Evolutionary conservation across 345 rosid genomes (phyloP).

Genomic region (Sonneratia alba): DNA sequence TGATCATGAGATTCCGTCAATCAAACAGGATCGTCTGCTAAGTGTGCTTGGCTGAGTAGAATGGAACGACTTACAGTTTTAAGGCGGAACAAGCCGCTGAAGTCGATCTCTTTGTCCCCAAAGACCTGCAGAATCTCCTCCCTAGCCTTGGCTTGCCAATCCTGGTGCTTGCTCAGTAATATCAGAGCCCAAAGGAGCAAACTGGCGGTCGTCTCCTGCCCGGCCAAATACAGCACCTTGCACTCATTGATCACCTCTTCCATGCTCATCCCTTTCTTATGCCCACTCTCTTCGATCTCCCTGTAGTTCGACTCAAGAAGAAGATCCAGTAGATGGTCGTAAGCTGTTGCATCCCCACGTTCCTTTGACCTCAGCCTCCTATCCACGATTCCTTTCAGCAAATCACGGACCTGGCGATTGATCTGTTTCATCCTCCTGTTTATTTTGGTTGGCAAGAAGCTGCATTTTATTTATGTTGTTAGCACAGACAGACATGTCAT

Average conservation of each 20-base stretch:
- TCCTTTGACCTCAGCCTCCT: slow-evolving; percentile 14
- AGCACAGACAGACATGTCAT: not conserved
- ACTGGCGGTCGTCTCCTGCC: slow-evolving; percentile 24
- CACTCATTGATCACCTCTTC: slow-evolving; percentile 25
- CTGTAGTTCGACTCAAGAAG: slow-evolving; percentile 20
- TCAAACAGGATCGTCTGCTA: not conserved
- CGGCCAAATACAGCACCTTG: slow-evolving; percentile 23
- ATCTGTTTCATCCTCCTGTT: slow-evolving; percentile 19
- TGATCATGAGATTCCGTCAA: not conserved
- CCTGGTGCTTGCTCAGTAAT: slow-evolving; percentile 13
- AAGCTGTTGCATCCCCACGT: slow-evolving; percentile 2
- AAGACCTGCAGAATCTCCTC: slow-evolving; percentile 23
- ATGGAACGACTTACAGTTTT: slow-evolving; percentile 15
- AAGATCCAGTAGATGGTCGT: slow-evolving; percentile 21
- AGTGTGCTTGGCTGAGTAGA: too few species aligned
- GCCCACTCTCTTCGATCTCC: slow-evolving; percentile 20
- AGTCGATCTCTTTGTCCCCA: slow-evolving; percentile 14
- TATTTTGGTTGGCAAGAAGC: slow-evolving; percentile 21
- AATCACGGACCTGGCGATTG: slow-evolving; percentile 9
- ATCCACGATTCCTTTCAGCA: slow-evolving; percentile 15
- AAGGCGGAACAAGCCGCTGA: slow-evolving; percentile 11
- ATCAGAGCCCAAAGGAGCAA: slow-evolving; percentile 28
- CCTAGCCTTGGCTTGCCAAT: slow-evolving; percentile 29
- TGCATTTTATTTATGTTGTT: not conserved
- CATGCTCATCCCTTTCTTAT: slow-evolving; percentile 8